phyloP scores from a whole-genome alignment of 345 rosid species.

The Erysimum cheiranthoides region DNA sequence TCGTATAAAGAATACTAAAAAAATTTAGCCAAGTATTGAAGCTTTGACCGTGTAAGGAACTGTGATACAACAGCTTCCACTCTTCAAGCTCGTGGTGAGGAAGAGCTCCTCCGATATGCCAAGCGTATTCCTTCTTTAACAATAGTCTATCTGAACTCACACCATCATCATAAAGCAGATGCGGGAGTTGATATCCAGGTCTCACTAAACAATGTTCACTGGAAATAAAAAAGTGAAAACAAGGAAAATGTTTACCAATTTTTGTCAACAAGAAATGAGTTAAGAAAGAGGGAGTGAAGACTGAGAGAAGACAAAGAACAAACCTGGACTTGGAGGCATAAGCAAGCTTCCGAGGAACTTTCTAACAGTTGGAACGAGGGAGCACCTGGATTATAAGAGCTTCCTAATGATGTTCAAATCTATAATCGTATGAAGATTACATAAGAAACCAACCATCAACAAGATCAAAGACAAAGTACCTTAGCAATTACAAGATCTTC shows the following conservation, averaged over 20 bases:
- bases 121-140: slow-evolving; percentile 77
- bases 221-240: background rate
- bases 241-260: background rate
- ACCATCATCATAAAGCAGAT: slow-evolving; percentile 53
- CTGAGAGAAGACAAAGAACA: slow-evolving; percentile 3
- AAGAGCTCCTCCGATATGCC: slow-evolving; percentile 95
- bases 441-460: background rate
- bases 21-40: slow-evolving; percentile 56
- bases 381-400: slow-evolving; percentile 48
- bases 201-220: slow-evolving; percentile 47
- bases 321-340: slow-evolving; percentile 71
- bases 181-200: slow-evolving; percentile 72
- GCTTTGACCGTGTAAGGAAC: slow-evolving; percentile 76
- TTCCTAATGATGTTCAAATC: background rate
- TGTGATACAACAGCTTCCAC: slow-evolving; percentile 90
- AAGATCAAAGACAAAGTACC: slow-evolving; percentile 43
- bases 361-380: slow-evolving; percentile 68
- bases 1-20: no score
- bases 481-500: slow-evolving; percentile 91
- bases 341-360: slow-evolving; percentile 86
- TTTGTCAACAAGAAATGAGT: slow-evolving; percentile 12
- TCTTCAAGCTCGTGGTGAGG: slow-evolving; percentile 74
- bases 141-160: slow-evolving; percentile 55
- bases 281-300: background rate
- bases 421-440: background rate